These are phyloP conservation scores for Peltaster fructicola DNA, from an alignment of 2,329 filamentous ascomycete genomes.

Conservation along the genomic window DNA sequence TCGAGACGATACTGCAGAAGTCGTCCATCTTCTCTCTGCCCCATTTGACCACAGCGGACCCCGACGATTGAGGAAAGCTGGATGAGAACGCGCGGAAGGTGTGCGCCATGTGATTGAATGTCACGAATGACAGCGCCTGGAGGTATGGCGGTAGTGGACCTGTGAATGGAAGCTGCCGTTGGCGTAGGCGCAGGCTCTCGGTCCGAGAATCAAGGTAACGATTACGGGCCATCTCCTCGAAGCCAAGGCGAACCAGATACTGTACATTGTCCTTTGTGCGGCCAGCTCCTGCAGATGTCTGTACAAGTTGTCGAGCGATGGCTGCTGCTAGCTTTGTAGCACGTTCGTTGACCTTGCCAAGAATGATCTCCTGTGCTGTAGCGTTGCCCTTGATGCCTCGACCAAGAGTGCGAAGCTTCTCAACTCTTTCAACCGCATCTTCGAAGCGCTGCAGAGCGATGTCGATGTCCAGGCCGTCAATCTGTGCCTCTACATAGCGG, in stretches of 20 bases:
- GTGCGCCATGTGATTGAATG: constrained; percentile 87
- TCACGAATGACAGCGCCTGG: constrained; percentile 86
- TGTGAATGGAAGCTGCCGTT: constrained; percentile 86
- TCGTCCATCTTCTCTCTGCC: constrained; percentile 87
- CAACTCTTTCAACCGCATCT: constrained; percentile 63
- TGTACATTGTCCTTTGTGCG: constrained; percentile 66
- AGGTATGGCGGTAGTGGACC: constrained; percentile 86
- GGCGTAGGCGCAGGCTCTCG: constrained; percentile 60
- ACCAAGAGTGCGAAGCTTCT: constrained; percentile 66
- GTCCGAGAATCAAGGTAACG: constrained; percentile 68
- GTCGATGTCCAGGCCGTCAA: constrained; percentile 91
- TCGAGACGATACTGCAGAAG: constrained; percentile 66
- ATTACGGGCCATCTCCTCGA: constrained; percentile 75
- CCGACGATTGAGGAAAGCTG: constrained; percentile 59
- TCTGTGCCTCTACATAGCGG: constrained; percentile 85
- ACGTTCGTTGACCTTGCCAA: constrained; percentile 75
- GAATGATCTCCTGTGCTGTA: constrained; percentile 82
- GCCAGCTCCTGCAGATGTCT: constrained; percentile 57
- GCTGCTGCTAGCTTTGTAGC: constrained; percentile 59
- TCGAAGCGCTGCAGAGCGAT: constrained; percentile 85
- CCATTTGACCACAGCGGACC: constrained; percentile 95
- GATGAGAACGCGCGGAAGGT: constrained; percentile 40
- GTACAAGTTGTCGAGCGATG: constrained; percentile 58
- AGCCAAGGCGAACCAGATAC: constrained; percentile 75
- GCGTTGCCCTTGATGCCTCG: constrained; percentile 68